Base-by-base conservation (phyloP, 2,329 filamentous ascomycete genomes). In the Aspergillus fumigatus region DNA sequence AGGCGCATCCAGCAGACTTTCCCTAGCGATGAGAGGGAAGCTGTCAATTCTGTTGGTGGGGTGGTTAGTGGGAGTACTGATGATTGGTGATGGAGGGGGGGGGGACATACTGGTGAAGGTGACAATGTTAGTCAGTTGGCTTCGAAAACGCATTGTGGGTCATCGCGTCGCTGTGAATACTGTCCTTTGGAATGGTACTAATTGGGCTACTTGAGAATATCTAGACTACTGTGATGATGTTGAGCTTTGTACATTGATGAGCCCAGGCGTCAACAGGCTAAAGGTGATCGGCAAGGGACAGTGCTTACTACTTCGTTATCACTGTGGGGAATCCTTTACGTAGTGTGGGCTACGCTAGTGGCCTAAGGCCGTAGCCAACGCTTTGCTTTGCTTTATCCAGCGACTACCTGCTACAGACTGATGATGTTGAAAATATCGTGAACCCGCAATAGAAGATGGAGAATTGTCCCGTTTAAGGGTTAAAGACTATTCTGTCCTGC, bases 1-100 rank as follows among this genome's bases (percentile, higher is more conserved):
- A 99, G 84, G 63, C 92, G 89, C 61, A 96, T 82, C 92, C 92
- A 96, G 48, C 90, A 91, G 60, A 95, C 88, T 74, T 93, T 92
- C 63, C 92, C 90, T 19, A 88, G 75, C 14, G 84, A 85, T 27
- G 82, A 79, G 52, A 88, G 78, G 4, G 85, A 87, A 14, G 83
- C 83, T 11, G 82, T 84, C 60, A 87, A 78, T 67, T 86, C 84
- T 86, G 66, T 4, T 58, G 7, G 29, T 59, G 52, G n/a, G 17
- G 48, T n/a, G 19, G 4, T 27, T 54, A 63, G 59, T 60, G 50
- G 69, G 56, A 50, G 62, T 62, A 4, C 55, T 65, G 48, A 53
- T 60, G 11, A 38, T 21, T 17, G 55, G 4, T 4, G 21, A 53
- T 62, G 49, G 21, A 53, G 62, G 50, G 51, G 62, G 50, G 51